Evolutionary conservation across 1,284 basidiomycete species (phyloP).

Genomic region (Leccinum ambiguum): DNA sequence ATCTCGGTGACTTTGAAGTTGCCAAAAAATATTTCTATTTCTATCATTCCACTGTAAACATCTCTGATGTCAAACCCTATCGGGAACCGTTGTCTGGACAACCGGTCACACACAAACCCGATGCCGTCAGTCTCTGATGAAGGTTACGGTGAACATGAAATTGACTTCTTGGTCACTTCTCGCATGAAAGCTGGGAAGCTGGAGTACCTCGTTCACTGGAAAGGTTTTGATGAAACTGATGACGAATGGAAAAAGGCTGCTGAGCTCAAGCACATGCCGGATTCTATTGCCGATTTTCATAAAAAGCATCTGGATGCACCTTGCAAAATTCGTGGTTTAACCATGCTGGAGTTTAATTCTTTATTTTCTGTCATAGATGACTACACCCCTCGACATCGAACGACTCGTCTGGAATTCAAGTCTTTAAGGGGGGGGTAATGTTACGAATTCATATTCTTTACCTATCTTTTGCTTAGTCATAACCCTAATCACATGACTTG

Average conservation of each 20-base stretch:
- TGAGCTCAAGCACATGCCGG: rapidly evolving
- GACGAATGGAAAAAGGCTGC: rapidly evolving
- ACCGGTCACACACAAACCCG: background rate
- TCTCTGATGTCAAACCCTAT: no score
- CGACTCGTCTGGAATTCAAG: background rate
- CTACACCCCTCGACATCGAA: background rate
- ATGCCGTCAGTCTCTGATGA: background rate
- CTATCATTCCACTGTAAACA: no score
- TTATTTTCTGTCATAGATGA: background rate
- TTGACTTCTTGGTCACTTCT: background rate
- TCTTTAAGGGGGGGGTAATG: background rate
- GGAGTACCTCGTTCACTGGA: background rate
- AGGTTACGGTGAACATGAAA: background rate
- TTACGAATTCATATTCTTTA: no score
- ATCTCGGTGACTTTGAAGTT: no score
- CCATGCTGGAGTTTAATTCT: background rate
- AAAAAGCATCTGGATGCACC: background rate
- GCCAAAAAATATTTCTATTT: no score
- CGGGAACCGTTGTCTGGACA: no score
- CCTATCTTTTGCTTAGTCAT: no score
- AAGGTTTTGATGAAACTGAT: background rate
- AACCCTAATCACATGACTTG: no score
- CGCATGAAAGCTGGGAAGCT: background rate
- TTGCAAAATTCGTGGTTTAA: background rate
- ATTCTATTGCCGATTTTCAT: background rate